Percentiles rank a stretch among this genome's conserved stretches.
Conservation (phyloP, 768 basidiomycete species). For the Mycena metata region DNA sequence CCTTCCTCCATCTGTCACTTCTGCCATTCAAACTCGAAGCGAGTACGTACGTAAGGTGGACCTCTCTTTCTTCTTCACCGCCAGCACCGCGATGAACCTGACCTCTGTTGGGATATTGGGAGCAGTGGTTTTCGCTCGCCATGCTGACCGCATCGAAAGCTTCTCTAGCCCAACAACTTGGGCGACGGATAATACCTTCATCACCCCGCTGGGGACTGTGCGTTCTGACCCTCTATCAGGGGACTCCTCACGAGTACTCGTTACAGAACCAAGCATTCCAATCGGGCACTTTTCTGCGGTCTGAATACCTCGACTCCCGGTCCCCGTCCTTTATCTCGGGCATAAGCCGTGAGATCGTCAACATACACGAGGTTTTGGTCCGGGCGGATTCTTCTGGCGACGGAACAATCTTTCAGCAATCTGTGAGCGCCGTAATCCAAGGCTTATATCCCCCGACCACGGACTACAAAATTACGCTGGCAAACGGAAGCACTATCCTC, state of each 20-base stretch:
- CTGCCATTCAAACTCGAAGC: too few relatives aligned
- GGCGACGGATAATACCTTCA: conserved; percentile 36
- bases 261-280: conserved; percentile 34
- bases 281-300: conserved; percentile 52
- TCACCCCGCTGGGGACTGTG: conserved; percentile 35
- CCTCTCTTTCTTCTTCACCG: background rate
- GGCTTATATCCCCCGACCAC: conserved; percentile 63
- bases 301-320: conserved; percentile 55
- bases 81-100: conserved; percentile 28
- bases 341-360: conserved; percentile 48
- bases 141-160: conserved; percentile 35
- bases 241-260: background rate
- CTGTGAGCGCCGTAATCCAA: conserved; percentile 65
- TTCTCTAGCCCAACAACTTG: conserved; percentile 35
- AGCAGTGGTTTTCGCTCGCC: conserved; percentile 33
- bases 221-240: background rate
- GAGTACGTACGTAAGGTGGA: conserved; percentile 19
- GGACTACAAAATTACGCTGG: conserved; percentile 57
- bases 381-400: conserved; percentile 68
- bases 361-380: conserved; percentile 54
- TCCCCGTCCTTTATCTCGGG: conserved; percentile 58
- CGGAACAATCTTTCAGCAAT: conserved; percentile 65
- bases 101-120: conserved; percentile 30
- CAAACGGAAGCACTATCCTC: conserved; percentile 60
- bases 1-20: background rate